A percentile compares a stretch with the other conserved stretches of the same genome.
Conservation (phyloP, 495 filamentous ascomycete genomes). For the Platismatia glauca region DNA sequence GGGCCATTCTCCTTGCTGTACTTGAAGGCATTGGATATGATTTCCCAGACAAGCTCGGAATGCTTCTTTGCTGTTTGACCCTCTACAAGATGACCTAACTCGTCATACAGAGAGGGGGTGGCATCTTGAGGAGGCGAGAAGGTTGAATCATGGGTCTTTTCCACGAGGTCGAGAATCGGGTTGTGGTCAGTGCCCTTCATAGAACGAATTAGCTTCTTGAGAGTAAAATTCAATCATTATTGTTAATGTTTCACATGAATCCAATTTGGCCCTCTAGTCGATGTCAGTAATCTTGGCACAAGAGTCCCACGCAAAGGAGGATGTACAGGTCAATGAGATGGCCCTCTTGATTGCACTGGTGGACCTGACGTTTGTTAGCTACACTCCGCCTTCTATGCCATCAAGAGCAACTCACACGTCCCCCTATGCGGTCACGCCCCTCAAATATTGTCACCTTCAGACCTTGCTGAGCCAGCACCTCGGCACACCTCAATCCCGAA, state of each 20-base stretch:
- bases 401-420: constrained; percentile 48
- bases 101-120: constrained; percentile 49
- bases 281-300: not conserved
- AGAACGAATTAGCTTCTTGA: not conserved
- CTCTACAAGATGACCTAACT: constrained; percentile 50
- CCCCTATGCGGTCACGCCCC: constrained; percentile 73
- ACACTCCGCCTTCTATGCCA: not conserved
- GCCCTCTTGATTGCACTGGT: constrained; percentile 28
- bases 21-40: constrained; percentile 68
- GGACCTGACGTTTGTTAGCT: constrained; percentile 20
- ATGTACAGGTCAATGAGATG: constrained; percentile 47
- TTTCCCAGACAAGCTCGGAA: constrained; percentile 63
- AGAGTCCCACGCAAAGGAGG: not conserved
- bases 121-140: constrained; percentile 48
- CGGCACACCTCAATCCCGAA: constrained; percentile 79
- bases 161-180: constrained; percentile 72
- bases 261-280: constrained; percentile 28
- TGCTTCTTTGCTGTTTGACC: constrained; percentile 43
- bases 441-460: constrained; percentile 80
- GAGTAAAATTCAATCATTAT: not conserved
- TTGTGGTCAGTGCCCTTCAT: constrained; percentile 61
- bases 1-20: constrained; percentile 62
- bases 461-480: constrained; percentile 68
- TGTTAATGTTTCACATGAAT: constrained; percentile 17
- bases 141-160: constrained; percentile 52